Conservation (phyloP, 805 yeast genomes). For the Lachancea waltii region DNA sequence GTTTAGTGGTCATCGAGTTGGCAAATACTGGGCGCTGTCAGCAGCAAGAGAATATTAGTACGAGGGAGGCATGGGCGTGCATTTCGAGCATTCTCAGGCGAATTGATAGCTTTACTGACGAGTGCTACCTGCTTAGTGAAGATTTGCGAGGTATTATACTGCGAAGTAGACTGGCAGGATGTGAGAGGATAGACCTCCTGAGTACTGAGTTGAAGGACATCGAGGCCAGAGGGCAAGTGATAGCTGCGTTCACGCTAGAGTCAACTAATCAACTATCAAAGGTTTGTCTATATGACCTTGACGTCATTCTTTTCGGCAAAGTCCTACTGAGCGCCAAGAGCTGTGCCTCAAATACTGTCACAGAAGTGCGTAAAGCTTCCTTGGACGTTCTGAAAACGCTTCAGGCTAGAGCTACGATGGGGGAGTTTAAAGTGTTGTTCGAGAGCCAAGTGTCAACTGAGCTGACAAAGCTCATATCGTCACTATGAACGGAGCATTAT, state of each 20-base stretch:
- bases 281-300: not conserved
- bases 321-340: not conserved
- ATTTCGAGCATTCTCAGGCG: conserved; percentile 16
- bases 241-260: conserved; percentile 1
- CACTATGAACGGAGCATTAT: not conserved
- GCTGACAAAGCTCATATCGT: not conserved
- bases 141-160: conserved; percentile 19
- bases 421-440: not conserved
- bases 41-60: not conserved
- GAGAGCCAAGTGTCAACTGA: not conserved
- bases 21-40: not conserved
- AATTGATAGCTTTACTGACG: conserved; percentile 20
- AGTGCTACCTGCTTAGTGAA: conserved; percentile 19
- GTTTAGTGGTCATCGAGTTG: conserved; percentile 13
- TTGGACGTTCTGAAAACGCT: conserved; percentile 1
- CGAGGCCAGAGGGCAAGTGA: too few species aligned
- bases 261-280: not conserved
- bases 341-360: conserved; percentile 1
- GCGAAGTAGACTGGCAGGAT: not conserved
- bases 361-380: conserved; percentile 10
- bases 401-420: not conserved
- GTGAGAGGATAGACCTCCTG: too few species aligned
- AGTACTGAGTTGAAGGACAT: too few species aligned
- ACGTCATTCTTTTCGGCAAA: not conserved
- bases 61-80: conserved; percentile 20